These are phyloP conservation scores for Cylindrotheca fusiformis DNA, from an alignment of 108 stramenopile genomes.

Conservation along the genomic window DNA sequence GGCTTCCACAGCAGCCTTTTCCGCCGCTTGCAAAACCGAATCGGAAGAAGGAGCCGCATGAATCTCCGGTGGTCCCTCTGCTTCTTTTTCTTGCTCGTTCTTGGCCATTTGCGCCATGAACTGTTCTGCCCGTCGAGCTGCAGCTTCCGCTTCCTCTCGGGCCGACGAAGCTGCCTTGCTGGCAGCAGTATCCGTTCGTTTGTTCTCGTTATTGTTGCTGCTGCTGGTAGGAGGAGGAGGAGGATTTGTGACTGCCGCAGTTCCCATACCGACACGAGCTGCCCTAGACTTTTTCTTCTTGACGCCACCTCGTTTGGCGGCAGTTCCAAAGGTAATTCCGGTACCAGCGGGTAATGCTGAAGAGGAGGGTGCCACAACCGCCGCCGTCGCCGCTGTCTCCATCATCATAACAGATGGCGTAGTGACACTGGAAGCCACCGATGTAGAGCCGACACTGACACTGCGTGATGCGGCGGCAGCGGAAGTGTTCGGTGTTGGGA, in stretches of 20 bases:
- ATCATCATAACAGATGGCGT: not conserved
- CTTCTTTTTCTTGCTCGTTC: slow-evolving; percentile 19
- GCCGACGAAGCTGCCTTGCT: slow-evolving; percentile 3
- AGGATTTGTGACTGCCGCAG: slow-evolving; percentile 1
- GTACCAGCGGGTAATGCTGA: slow-evolving; percentile 20
- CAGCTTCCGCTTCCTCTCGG: slow-evolving; percentile 33
- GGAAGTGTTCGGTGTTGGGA: not conserved
- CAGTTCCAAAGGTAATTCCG: slow-evolving; percentile 37
- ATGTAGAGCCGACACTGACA: slow-evolving; percentile 9
- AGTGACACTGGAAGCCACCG: not conserved
- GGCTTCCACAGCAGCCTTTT: slow-evolving; percentile 36
- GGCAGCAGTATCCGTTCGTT: not conserved
- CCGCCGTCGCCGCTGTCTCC: not conserved
- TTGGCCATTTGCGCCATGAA: slow-evolving; percentile 41
- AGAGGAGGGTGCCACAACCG: not conserved
- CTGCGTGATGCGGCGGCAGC: no score
- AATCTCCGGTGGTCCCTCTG: not conserved
- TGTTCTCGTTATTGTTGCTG: no score
- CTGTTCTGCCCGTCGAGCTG: slow-evolving; percentile 39
- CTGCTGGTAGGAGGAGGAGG: not conserved
- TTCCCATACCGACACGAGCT: slow-evolving; percentile 19
- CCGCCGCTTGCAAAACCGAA: slow-evolving; percentile 18
- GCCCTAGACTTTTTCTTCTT: slow-evolving; percentile 42
- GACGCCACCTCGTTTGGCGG: slow-evolving; percentile 20
- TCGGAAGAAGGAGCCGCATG: not conserved